phyloP scores from a whole-genome alignment of 768 basidiomycete genomes.

The Phanerochaete carnosa region DNA sequence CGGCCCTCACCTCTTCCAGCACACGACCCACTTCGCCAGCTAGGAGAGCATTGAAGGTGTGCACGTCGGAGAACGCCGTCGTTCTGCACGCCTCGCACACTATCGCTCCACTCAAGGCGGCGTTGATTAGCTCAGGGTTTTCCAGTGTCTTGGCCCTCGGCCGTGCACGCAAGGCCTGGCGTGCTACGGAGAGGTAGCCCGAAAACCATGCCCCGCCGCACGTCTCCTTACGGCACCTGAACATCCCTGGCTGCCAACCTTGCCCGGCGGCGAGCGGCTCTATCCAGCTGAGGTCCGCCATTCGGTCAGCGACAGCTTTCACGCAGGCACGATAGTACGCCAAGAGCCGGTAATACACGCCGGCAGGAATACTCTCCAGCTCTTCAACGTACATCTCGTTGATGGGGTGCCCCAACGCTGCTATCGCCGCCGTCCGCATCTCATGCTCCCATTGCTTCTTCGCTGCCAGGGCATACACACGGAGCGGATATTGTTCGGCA shows the following conservation, averaged over 20 bases:
- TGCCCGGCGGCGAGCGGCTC: not conserved
- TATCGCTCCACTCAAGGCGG: conserved; percentile 8
- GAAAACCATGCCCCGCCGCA: conserved; percentile 16
- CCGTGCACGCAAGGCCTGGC: conserved; percentile 11
- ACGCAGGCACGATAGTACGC: conserved; percentile 40
- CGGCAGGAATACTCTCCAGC: conserved; percentile 39
- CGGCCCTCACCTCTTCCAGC: not conserved
- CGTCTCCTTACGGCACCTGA: conserved; percentile 3
- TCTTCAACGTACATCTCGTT: conserved; percentile 28
- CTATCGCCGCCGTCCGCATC: conserved; percentile 1
- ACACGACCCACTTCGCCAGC: not conserved
- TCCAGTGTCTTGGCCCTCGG: conserved; percentile 13
- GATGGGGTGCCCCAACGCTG: not conserved
- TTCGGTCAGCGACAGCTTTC: conserved; percentile 10
- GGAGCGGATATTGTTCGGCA: not conserved
- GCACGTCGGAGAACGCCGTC: not conserved
- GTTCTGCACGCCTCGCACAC: conserved; percentile 14
- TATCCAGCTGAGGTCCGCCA: conserved; percentile 10
- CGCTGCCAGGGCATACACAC: conserved; percentile 6
- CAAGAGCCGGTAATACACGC: conserved; percentile 37
- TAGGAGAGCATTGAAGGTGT: not conserved
- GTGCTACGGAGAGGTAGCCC: conserved; percentile 10
- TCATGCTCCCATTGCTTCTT: not conserved
- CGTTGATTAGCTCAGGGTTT: conserved; percentile 10
- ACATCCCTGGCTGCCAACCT: not conserved